phyloP scores from a whole-genome alignment of 2,329 filamentous ascomycete species.

The Zasmidium angulare region DNA sequence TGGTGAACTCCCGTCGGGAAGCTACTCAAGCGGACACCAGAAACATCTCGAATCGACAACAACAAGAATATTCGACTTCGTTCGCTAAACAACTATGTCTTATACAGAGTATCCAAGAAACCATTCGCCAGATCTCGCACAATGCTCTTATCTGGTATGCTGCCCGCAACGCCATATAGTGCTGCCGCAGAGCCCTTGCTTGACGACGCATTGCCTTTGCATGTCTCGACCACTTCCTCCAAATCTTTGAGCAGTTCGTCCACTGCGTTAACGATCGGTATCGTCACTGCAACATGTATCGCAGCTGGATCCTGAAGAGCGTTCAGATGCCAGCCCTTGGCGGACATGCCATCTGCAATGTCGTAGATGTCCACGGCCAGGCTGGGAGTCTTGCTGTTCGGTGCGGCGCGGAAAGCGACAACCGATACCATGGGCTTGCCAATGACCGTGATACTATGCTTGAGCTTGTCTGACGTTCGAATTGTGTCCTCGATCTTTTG shows the following conservation, averaged over 20 bases:
- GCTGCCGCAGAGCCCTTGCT: slow-evolving; percentile 77
- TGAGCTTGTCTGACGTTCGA: slow-evolving; percentile 65
- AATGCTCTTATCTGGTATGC: slow-evolving; percentile 91
- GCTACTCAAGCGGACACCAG: too few relatives aligned
- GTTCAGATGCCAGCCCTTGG: slow-evolving; percentile 91
- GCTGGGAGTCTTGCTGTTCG: slow-evolving; percentile 16
- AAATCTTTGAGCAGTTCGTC: slow-evolving; percentile 76
- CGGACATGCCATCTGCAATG: slow-evolving; percentile 82
- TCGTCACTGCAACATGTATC: slow-evolving; percentile 89
- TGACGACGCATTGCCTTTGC: slow-evolving; percentile 70
- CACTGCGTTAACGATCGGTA: slow-evolving; percentile 78
- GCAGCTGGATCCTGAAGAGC: slow-evolving; percentile 87
- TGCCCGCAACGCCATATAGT: slow-evolving; percentile 92
- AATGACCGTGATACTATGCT: slow-evolving; percentile 72
- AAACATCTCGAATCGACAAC: too few relatives aligned
- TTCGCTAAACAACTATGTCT: slow-evolving; percentile 11
- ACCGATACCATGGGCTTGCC: slow-evolving; percentile 87
- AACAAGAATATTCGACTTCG: too few relatives aligned
- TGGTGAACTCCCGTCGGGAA: too few relatives aligned
- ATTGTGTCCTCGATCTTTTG: slow-evolving; percentile 80
- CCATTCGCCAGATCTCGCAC: slow-evolving; percentile 86
- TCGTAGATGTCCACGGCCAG: slow-evolving; percentile 89
- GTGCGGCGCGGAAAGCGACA: slow-evolving; percentile 73
- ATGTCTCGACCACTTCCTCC: slow-evolving; percentile 60
- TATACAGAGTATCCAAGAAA: slow-evolving; percentile 77